Conservation (phyloP, 176 grass and related monocot genomes). For the Bothriochloa decipiens region DNA sequence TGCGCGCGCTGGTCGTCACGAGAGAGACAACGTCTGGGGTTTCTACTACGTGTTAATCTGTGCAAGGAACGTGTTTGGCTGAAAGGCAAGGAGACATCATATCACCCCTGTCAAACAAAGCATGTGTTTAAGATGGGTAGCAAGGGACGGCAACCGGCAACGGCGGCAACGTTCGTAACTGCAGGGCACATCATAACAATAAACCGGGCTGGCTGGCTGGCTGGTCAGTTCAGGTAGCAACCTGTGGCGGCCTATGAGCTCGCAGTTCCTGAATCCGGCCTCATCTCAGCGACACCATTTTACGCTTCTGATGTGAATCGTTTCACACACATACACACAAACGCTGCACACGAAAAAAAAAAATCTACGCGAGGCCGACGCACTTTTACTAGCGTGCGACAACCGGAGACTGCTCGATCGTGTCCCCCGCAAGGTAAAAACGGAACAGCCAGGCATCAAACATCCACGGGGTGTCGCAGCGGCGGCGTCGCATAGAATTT, state of each 20-base stretch:
- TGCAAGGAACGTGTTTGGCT: conserved; percentile 34
- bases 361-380: no score
- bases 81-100: background rate
- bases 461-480: no score
- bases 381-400: no score
- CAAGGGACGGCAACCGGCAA: background rate
- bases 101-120: background rate
- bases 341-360: no score
- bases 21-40: background rate
- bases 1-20: background rate
- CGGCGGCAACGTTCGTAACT: background rate
- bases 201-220: background rate
- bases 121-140: background rate
- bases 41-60: background rate
- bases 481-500: no score
- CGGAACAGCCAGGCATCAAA: no score
- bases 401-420: no score
- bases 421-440: no score
- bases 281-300: background rate
- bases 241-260: background rate
- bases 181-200: conserved; percentile 29
- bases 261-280: background rate
- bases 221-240: background rate
- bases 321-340: background rate
- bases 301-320: background rate